Evolutionary conservation across 176 grass and related monocot genomes (phyloP), one percentile per base, ranked within the genome.

Genomic region (Eleusine coracana): DNA sequence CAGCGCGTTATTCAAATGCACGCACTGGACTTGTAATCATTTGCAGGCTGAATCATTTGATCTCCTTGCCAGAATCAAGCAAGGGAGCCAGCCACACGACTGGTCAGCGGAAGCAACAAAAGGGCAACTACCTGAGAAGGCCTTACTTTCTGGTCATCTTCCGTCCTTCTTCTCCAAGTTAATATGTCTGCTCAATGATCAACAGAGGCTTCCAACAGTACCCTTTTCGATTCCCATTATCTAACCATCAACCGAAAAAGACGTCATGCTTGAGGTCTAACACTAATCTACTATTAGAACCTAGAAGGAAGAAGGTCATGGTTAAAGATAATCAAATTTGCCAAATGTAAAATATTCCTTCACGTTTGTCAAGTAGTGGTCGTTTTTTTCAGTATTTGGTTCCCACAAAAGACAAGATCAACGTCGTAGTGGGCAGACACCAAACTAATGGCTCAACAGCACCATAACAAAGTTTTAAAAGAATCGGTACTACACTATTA

Each of bases 21-120:
- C 79, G 49, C 28, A 50, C 59, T 13, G 42, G 28, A 81, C 78
- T 80, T 2, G 50, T 75, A 75, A 86, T 86, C 70, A 86, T 75
- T 80, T 56, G 60, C 18, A 36, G 62, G 49, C 10, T 52, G n/a
- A 59, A 59, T 59, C 21, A 59, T 48, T 51, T 66, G 50, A 59
- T 25, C 44, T 46, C 44, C 44, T 46, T 46, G 44, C 44, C 10
- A 9, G 77, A 80, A 80, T 70, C 60, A 86, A 66, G 31, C 84
- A 44, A 39, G 29, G 58, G 17, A 38, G 3, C 38, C 23, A 12
- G 44, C 44, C 44, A 46, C 3, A 61, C 11, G 3, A 61, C 46
- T 28, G 9, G 7, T 61, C 44, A 68, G 83, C 79, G 54, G 21
- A 42, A 79, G 27, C 67, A 85, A 64, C 75, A 21, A 66, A 49